Base-by-base conservation (phyloP, 2,329 filamentous ascomycete species). In the Aspergillus versicolor region DNA sequence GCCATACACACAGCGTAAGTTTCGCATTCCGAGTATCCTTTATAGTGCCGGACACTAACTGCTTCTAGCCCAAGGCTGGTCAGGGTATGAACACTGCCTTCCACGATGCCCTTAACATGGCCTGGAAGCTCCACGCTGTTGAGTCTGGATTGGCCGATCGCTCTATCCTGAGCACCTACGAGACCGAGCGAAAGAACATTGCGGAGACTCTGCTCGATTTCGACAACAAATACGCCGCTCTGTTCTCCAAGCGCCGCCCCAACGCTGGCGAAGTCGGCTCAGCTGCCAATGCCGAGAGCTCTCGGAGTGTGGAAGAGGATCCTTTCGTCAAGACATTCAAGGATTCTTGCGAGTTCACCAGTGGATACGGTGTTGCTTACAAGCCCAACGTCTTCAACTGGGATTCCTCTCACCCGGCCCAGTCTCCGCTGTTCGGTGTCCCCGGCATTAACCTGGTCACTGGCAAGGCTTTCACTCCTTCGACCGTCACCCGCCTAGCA, bases 101-200 rank as follows among this genome's bases (percentile, higher is more conserved):
- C 74, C 73, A 82, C 47, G 79, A 82, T 66, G 91, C 91, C 0
- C 84, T 91, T 59, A 97, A 97, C 73, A 81, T 97, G 41, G 92
- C 92, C 7, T 97, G 92, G 92, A 97, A 97, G 79, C 90, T 97
- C 51, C 92, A 96, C 70, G 87, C 90, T 37, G 93, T 97, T 9
- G 92, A 96, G 71, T 82, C 83, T 24, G 91, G 91, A 12, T 90
- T 96, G 64, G 90, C 91, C 1, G 77, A 86, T 30, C 88, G 90
- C 59, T 84, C 84, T 3, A 81, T 94, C 17, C 82, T 97, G 50
- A 84, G 87, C 60, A 94, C 92, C 0, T 97, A 97, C 72, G 91
- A 97, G 76, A 81, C 83, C 2, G 92, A 97, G 75, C 88, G 92
- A 56, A 92, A 90, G 71, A 82, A 88, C 56, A 88, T 95, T 42